phyloP scores from a whole-genome alignment of 2,329 filamentous ascomycete species.

The Xylaria sp. region DNA sequence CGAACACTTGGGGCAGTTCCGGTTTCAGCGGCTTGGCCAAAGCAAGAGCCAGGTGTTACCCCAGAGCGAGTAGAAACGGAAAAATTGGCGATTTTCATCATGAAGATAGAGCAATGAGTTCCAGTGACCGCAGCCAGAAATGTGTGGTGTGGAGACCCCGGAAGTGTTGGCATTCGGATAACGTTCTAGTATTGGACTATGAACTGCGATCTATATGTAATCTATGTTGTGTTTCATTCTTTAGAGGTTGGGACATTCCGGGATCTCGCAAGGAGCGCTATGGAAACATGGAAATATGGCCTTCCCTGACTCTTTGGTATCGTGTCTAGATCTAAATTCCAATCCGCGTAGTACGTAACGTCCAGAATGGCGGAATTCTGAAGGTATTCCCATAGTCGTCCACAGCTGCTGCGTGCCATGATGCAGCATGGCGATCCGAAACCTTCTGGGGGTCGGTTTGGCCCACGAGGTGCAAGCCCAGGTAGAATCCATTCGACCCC shows the following conservation, averaged over 20 bases:
- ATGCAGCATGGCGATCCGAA: not conserved
- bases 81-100: not conserved
- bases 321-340: not conserved
- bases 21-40: not conserved
- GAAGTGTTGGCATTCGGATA: not conserved
- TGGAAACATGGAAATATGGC: not conserved
- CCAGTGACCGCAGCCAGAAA: not conserved
- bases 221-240: not conserved
- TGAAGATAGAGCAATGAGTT: not conserved
- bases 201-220: not conserved
- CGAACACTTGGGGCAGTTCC: slow-evolving; percentile 13
- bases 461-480: not conserved
- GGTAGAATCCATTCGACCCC: not conserved
- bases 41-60: not conserved
- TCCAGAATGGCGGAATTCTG: not conserved
- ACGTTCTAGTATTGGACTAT: not conserved
- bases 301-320: not conserved
- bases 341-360: no score
- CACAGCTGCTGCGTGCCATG: no score
- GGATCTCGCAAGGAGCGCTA: no score
- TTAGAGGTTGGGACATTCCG: not conserved
- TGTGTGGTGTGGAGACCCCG: not conserved
- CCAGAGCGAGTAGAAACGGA: not conserved
- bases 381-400: not conserved
- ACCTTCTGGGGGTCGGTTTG: not conserved